These are phyloP conservation scores for Neurospora sp. DNA, from an alignment of 495 filamentous ascomycete genomes.

Conservation along the genomic window DNA sequence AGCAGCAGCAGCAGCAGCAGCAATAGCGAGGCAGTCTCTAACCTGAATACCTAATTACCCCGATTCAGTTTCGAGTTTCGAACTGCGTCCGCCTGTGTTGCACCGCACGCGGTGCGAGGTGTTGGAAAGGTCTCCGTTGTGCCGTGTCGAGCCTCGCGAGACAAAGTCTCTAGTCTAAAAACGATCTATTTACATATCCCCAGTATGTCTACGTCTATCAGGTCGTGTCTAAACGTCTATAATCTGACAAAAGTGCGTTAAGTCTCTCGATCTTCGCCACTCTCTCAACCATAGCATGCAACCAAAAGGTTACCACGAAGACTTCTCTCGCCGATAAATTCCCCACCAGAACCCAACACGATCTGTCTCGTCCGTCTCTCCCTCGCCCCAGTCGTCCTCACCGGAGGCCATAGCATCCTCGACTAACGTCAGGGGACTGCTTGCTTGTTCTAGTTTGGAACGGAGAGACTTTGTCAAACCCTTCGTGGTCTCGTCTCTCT, in stretches of 20 bases:
- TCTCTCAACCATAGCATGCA: neutral
- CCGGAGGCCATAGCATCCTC: conserved; percentile 27
- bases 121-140: no score
- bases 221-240: neutral
- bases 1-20: no score
- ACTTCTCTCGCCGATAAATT: conserved; percentile 23
- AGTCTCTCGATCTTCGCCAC: neutral
- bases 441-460: conserved; percentile 11
- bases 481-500: conserved; percentile 31
- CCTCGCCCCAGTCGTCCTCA: conserved; percentile 38
- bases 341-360: conserved; percentile 38
- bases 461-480: conserved; percentile 20
- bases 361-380: conserved; percentile 23
- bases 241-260: neutral
- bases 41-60: no score
- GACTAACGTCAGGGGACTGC: conserved; percentile 17
- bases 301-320: neutral
- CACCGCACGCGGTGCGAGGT: no score
- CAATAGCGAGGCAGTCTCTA: no score
- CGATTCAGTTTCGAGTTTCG: no score
- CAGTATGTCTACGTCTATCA: neutral
- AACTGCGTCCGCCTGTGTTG: no score
- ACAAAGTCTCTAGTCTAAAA: neutral
- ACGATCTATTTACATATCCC: neutral
- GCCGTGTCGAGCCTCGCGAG: neutral